Conservation (phyloP, 495 filamentous ascomycete genomes). For the Penicillium pancosmium region DNA sequence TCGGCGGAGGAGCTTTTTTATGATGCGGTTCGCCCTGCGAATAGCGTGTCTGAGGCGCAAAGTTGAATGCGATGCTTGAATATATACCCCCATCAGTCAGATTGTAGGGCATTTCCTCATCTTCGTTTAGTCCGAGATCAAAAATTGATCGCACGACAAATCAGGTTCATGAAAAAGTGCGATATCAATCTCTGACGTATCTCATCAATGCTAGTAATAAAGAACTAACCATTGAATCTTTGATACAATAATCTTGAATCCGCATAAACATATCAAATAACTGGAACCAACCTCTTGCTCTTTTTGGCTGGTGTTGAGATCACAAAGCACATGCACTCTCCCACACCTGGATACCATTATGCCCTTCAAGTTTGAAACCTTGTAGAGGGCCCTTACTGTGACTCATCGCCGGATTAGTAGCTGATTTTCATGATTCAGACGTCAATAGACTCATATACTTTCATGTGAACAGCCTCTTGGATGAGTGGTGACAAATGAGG, state of each 20-base stretch:
- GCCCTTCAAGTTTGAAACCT: too few relatives aligned
- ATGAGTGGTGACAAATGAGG: not conserved
- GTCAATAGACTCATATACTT: not conserved
- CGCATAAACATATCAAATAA: too few relatives aligned
- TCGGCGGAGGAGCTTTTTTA: conserved; percentile 33
- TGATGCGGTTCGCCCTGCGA: conserved; percentile 19
- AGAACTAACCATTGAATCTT: too few relatives aligned
- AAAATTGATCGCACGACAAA: not conserved
- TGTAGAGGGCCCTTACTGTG: not conserved
- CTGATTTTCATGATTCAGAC: not conserved
- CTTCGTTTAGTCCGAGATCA: too few relatives aligned
- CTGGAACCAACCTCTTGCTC: not conserved
- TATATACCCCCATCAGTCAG: too few relatives aligned
- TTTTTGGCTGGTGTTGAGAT: not conserved
- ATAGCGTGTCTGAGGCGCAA: not conserved
- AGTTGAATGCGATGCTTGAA: not conserved
- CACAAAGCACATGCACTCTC: not conserved
- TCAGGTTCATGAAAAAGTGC: not conserved
- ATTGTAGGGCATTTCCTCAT: too few relatives aligned
- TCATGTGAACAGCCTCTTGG: not conserved
- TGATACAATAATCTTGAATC: too few relatives aligned
- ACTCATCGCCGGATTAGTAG: not conserved
- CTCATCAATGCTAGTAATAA: too few relatives aligned
- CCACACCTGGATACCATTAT: too few relatives aligned
- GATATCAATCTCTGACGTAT: not conserved